Percentiles rank a stretch among this genome's conserved stretches.
Evolutionary conservation across 345 rosid species (phyloP).

Genomic region (Microcos paniculata): DNA sequence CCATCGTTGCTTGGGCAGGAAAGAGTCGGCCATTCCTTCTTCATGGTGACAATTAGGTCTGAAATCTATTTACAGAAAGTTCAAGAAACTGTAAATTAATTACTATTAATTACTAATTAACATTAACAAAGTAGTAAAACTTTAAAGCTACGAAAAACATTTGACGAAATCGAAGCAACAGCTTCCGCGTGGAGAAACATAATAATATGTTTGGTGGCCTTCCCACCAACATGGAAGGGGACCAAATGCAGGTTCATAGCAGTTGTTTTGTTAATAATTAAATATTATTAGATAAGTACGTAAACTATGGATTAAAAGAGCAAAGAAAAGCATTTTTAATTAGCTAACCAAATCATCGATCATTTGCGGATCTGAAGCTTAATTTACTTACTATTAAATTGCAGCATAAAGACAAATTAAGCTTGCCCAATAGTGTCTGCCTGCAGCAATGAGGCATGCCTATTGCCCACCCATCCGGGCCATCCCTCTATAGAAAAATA

Average conservation of each 20-base stretch:
- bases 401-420: too few species aligned
- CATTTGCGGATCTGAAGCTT: too few species aligned
- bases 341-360: neutral
- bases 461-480: too few species aligned
- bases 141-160: neutral
- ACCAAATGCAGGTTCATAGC: neutral
- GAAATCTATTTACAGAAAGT: constrained; percentile 45
- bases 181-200: neutral
- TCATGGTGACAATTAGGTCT: constrained; percentile 44
- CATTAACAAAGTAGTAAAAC: too few species aligned
- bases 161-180: neutral
- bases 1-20: constrained; percentile 75
- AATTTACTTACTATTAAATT: too few species aligned
- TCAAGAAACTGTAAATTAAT: neutral
- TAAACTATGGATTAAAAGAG: neutral
- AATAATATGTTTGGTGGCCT: neutral
- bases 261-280: neutral
- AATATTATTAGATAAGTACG: too few species aligned
- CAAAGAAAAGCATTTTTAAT: neutral
- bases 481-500: too few species aligned
- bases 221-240: neutral
- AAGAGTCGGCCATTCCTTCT: constrained; percentile 66
- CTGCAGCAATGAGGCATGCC: too few species aligned
- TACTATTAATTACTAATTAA: too few species aligned
- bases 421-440: too few species aligned